Evolutionary conservation across 176 grass and related monocot species (phyloP), one percentile per base, ranked within the genome.

Genomic region (Eragrostis nindensis): DNA sequence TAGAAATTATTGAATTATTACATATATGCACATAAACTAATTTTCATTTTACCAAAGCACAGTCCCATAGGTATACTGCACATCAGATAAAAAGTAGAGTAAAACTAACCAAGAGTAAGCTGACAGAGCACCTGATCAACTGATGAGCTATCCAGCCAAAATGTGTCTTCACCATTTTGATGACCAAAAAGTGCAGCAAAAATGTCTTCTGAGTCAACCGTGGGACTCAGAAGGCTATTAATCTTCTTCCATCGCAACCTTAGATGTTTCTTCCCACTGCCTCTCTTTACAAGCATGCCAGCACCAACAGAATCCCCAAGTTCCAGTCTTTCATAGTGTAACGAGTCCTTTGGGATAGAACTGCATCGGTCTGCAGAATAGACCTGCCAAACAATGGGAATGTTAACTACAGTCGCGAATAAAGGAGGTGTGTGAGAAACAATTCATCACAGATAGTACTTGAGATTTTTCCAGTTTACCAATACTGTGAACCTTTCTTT

Each of bases 81-180:
- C 19, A 63, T 64, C n/a, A 62, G 72, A 77, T 47, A 49, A 71
- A 71, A 62, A 40, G 12, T 57, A 84, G 13, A 66, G n/a, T 39
- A 82, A 74, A 60, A 43, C 39, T 57, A 74, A 65, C 16, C 62
- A 85, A 87, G 39, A 66, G 72, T 13, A 74, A 82, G 79, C 69
- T 71, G 42, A 75, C 70, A 49, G 11, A 26, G 62, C 80, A 98
- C 95, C 90, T 98, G 88, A 79, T 98, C 95, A 15, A 81, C 80
- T 81, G 95, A 95, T 73, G 95, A 98, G 80, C 95, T 98, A 73
- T 98, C 95, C 69, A 98, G 74, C 95, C 95, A 98, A 95, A 98
- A 95, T 6, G 95, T 98, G 46, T 95, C 92, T 78, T 90, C 83
- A 19, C 82, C 74, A 7, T 76, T 93, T 26, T 91, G 71, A 44